Conservation (phyloP, 2,329 filamentous ascomycete genomes). For the Fusarium kyushuense region DNA sequence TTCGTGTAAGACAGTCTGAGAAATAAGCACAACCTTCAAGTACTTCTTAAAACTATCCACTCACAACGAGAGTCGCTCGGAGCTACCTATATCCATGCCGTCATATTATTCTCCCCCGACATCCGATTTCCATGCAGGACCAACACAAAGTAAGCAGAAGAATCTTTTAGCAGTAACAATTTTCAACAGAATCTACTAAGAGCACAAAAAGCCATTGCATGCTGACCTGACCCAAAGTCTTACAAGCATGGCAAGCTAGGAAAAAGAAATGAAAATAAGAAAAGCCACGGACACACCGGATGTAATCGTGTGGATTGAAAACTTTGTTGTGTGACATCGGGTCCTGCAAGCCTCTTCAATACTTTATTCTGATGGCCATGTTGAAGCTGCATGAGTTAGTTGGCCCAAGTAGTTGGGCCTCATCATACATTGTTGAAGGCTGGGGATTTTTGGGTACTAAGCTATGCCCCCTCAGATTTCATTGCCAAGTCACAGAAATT, state of each 20-base stretch:
- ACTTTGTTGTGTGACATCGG: conserved; percentile 27
- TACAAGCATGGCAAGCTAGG: conserved; percentile 11
- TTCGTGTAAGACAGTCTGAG: background rate
- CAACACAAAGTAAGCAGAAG: conserved; percentile 5
- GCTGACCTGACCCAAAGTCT: conserved; percentile 20
- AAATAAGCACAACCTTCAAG: background rate
- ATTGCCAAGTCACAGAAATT: background rate
- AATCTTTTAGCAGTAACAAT: conserved; percentile 1
- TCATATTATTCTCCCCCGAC: conserved; percentile 21
- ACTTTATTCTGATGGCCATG: background rate
- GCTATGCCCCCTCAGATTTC: conserved; percentile 13
- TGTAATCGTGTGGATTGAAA: background rate
- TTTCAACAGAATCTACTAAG: background rate
- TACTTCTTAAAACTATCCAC: background rate
- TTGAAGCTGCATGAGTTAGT: background rate
- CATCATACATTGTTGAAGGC: background rate
- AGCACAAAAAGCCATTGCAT: background rate
- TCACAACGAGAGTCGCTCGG: background rate
- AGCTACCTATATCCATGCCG: conserved; percentile 13
- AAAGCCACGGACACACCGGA: conserved; percentile 23
- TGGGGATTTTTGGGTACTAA: conserved; percentile 16
- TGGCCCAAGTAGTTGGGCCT: background rate
- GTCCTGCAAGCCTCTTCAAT: conserved; percentile 15
- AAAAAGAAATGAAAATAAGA: background rate
- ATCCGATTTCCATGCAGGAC: conserved; percentile 11